Base-by-base conservation (phyloP, 495 filamentous ascomycete genomes). In the Monascus purpureus region DNA sequence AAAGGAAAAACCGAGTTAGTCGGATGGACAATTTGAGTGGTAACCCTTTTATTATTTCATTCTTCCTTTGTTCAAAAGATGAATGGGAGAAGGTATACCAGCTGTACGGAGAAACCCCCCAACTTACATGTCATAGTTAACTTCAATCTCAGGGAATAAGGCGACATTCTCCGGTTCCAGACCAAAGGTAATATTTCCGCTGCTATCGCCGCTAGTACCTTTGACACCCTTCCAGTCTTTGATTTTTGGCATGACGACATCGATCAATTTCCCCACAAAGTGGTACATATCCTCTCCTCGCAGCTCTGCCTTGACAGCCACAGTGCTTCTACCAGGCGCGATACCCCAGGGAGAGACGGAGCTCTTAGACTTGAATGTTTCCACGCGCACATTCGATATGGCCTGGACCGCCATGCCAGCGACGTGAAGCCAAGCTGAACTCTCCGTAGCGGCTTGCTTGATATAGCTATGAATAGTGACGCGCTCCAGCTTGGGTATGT, bases 151-250 rank as follows among this genome's bases (percentile, higher is more conserved):
- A 0, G 92, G 92, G 56, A 95, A 96, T 31, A 81, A 46, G 33
- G 75, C 72, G 32, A 94, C 70, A 25, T 70, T 66, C 38, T 84
- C 77, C 20, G 74, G 62, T 4, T 53, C 59, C 38, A 96, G 61
- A 37, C 88, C 87, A 52, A 78, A 93, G 16, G 63, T 66, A 33
- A 97, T 72, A 54, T 97, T 93, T 33, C 90, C 90, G 36, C 72
- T 77, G 43, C 74, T 74, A 54, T 97, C 90, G 40, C 90, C 90
- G 36, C 62, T 64, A 46, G 46, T 68, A 40, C 82, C 88, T 50
- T 69, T 63, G 22, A 94, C 65, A 36, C 90, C 90, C 35, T 68
- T 67, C 74, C 83, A 97, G 36, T 97, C 90, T 66, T 95, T 97
- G 45, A 96, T 87, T 45, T 74, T 76, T 31, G 90, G 90, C 50